Conservation (phyloP, 306 rosid genomes). For the Acacia acuminata region DNA sequence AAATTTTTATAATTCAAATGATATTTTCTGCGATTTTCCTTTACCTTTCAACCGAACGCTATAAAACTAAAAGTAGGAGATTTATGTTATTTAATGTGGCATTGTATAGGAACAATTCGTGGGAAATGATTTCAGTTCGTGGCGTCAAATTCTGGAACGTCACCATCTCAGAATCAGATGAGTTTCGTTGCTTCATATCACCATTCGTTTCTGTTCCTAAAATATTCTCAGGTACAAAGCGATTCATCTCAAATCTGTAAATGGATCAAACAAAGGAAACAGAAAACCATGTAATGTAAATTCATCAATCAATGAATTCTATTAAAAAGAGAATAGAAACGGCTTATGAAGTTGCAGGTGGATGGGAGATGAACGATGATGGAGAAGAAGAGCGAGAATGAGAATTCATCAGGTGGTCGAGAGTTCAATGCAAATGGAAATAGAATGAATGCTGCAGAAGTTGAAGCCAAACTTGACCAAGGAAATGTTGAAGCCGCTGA, state of each 20-base stretch:
- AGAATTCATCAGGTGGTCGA: conserved; percentile 35
- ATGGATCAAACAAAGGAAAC: neutral
- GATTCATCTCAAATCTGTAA: neutral
- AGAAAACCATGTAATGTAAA: neutral
- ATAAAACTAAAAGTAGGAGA: neutral
- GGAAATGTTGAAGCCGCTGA: conserved; percentile 95
- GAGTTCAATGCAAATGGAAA: conserved; percentile 76
- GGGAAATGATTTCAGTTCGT: neutral
- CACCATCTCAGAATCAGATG: neutral
- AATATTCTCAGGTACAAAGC: neutral
- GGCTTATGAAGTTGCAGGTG: conserved; percentile 27
- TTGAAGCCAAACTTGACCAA: conserved; percentile 84
- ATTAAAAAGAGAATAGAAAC: conserved; percentile 11
- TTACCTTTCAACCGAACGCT: neutral
- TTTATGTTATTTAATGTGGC: neutral
- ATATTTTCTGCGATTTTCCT: too few relatives aligned
- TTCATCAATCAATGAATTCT: neutral
- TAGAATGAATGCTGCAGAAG: conserved; percentile 54
- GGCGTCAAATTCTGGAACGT: neutral
- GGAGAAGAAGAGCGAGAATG: conserved; percentile 53
- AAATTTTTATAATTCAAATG: too few relatives aligned
- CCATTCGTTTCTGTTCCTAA: neutral
- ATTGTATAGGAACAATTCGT: neutral
- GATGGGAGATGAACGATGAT: conserved; percentile 49
- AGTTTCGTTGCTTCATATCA: neutral